Base-by-base conservation (phyloP, 441 rosid genomes). In the Raphanus hybrid region DNA sequence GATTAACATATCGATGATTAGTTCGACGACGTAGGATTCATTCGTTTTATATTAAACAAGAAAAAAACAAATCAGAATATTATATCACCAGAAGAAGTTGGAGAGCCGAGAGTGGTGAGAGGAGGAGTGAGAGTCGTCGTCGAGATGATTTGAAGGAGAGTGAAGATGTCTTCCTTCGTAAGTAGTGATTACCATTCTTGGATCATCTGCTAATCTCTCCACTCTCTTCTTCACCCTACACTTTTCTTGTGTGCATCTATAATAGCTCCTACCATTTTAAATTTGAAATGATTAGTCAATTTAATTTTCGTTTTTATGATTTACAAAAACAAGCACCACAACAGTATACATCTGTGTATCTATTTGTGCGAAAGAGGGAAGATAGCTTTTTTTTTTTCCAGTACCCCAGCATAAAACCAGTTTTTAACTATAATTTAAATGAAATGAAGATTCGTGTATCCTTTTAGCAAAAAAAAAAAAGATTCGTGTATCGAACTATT, bases 151-250 rank as follows among this genome's bases (percentile, higher is more conserved):
- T 0, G 97, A 91, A 0, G 99, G 99, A 8, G 96, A 90, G 80
- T 95, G 99, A 43, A 71, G 87, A 39, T 95, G 99, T 69, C 99
- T 86, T 35, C 99, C 99, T 83, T 95, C 99, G 50, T 95, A 95
- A 27, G 99, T 92, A 61, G 99, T 95, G 62, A 95, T 92, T 55
- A 95, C 99, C 99, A 95, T 95, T 83, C 99, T 86, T 62, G 98
- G 98, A 77, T 95, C 99, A 75, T 95, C 99, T 0, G 99, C 98
- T 84, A 95, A 80, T 85, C 99, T 85, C 84, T 95, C 99, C 58
- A 95, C 99, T 16, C 99, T 83, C 81, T 95, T 95, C 91, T 95
- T 95, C 55, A 95, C 99, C 4, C 89, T 81, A 81, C 99, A 95
- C 43, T 84, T 92, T 57, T 91, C 99, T 81, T 95, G 90, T 12